Conservation (phyloP, 352 stramenopile species). For the Pythium aristosporum region DNA sequence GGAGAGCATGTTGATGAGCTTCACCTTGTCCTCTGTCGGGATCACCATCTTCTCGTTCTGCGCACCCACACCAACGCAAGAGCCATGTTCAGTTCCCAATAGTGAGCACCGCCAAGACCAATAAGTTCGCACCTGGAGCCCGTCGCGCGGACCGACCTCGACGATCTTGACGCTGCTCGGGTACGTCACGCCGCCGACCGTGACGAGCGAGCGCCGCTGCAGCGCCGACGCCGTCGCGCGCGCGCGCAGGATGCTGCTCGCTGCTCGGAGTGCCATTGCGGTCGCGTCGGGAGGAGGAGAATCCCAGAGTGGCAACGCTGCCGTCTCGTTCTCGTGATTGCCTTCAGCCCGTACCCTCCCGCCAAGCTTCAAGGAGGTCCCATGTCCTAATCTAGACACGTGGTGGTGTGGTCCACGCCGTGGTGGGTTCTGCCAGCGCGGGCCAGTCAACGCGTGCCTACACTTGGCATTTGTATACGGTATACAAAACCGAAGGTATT, state of each 20-base stretch:
- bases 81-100: neutral
- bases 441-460: conserved; percentile 30
- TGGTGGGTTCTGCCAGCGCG: neutral
- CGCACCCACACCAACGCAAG: neutral
- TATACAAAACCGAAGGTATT: conserved; percentile 28
- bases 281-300: neutral
- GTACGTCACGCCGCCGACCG: conserved; percentile 40
- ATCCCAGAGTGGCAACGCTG: neutral
- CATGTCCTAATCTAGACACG: conserved; percentile 4
- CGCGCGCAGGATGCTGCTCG: conserved; percentile 8
- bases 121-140: conserved; percentile 66
- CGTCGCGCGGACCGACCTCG: conserved; percentile 94
- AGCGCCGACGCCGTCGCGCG: conserved; percentile 4
- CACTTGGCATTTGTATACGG: conserved; percentile 31
- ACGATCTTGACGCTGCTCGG: conserved; percentile 89
- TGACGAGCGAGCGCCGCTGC: conserved; percentile 30
- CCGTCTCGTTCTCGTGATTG: conserved; percentile 1
- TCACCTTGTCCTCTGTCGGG: conserved; percentile 89
- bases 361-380: conserved; percentile 28
- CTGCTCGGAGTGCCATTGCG: conserved; percentile 18
- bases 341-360: neutral
- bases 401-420: conserved; percentile 16
- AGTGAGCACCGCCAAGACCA: neutral
- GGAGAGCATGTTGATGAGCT: conserved; percentile 90
- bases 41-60: conserved; percentile 93